Percentiles rank a stretch among this genome's conserved stretches.
phyloP scores from a whole-genome alignment of 305 asterid species.

The Plantago rigida region DNA sequence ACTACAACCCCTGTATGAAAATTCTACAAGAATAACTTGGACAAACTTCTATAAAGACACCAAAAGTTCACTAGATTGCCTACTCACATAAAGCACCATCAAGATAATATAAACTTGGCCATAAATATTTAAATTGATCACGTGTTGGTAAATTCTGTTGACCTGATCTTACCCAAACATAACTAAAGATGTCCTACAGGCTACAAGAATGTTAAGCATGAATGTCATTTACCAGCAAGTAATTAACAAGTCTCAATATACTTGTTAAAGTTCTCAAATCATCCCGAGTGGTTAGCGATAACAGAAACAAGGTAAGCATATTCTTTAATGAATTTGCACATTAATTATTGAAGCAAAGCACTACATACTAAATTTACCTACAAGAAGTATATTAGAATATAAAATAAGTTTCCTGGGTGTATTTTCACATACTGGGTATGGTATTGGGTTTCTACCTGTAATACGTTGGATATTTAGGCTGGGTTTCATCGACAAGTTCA shows the following conservation, averaged over 20 bases:
- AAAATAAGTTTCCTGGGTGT: no score
- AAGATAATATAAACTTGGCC: conserved; percentile 2
- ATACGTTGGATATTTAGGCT: conserved; percentile 78
- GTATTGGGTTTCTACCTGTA: conserved; percentile 51
- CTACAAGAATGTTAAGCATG: neutral
- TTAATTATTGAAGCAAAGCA: neutral
- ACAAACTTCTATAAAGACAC: neutral
- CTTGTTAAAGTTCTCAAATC: neutral
- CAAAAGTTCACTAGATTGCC: neutral
- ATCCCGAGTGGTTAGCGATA: neutral
- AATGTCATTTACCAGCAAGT: neutral
- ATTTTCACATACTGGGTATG: no score
- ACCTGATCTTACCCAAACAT: conserved; percentile 5
- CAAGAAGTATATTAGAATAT: no score
- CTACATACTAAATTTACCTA: neutral
- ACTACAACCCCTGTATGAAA: no score
- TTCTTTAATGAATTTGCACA: neutral
- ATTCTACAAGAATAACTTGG: no score
- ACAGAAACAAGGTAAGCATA: neutral
- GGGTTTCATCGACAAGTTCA: conserved; percentile 84
- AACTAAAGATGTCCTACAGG: neutral
- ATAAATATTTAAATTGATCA: neutral
- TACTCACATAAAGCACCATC: neutral
- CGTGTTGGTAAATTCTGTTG: neutral
- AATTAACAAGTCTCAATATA: neutral